Percentiles rank a stretch among this genome's conserved stretches.
Evolutionary conservation across 2,329 filamentous ascomycete genomes (phyloP).

Genomic region (Ceratocystis harringtonii): DNA sequence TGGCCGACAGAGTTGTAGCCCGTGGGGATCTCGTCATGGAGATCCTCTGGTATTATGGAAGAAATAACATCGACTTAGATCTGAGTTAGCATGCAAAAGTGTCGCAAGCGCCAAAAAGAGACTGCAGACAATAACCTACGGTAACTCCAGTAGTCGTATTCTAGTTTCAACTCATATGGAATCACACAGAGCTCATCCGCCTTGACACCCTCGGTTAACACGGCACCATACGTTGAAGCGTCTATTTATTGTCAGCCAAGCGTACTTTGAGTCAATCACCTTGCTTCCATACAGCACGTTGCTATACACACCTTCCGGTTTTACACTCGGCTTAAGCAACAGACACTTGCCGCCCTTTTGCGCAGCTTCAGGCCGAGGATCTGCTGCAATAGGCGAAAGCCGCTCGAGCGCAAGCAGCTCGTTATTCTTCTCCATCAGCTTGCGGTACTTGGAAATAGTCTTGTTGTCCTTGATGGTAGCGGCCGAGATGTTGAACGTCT

Average conservation of each 20-base stretch:
- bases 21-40: constrained; percentile 65
- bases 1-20: constrained; percentile 86
- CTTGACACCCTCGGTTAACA: constrained; percentile 52
- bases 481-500: constrained; percentile 59
- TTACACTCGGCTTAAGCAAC: constrained; percentile 42
- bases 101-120: not conserved
- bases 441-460: constrained; percentile 58
- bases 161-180: constrained; percentile 59
- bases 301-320: constrained; percentile 30
- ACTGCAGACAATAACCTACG: constrained; percentile 33
- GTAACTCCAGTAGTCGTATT: constrained; percentile 79
- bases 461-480: constrained; percentile 62
- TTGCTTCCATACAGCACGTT: not conserved
- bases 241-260: constrained; percentile 31
- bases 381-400: constrained; percentile 45
- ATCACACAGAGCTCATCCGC: constrained; percentile 54
- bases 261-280: not conserved
- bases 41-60: constrained; percentile 64
- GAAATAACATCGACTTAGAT: constrained; percentile 61
- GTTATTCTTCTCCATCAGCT: constrained; percentile 45
- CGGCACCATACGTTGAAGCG: constrained; percentile 60
- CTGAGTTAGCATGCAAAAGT: constrained; percentile 18
- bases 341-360: constrained; percentile 46
- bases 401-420: constrained; percentile 53
- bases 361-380: constrained; percentile 42